These are phyloP conservation scores for Penicillium taxi DNA, from an alignment of 495 filamentous ascomycete genomes.

Conservation along the genomic window DNA sequence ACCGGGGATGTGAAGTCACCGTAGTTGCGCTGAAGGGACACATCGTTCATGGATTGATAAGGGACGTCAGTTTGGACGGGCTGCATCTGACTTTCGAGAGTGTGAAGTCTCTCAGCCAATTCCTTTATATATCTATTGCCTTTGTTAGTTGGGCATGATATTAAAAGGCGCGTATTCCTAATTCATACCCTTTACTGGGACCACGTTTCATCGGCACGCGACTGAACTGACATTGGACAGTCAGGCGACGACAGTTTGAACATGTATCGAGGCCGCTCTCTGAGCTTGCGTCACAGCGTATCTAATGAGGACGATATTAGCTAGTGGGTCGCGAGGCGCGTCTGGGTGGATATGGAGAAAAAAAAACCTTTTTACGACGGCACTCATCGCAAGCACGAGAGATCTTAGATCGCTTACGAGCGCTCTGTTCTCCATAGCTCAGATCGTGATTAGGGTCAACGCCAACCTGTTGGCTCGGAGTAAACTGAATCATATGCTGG, in stretches of 20 bases:
- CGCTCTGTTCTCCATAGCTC: slow-evolving; percentile 53
- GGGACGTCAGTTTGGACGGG: slow-evolving; percentile 40
- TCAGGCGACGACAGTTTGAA: slow-evolving; percentile 74
- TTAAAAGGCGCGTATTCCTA: slow-evolving; percentile 2
- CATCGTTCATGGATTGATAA: slow-evolving; percentile 42
- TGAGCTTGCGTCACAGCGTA: slow-evolving; percentile 82
- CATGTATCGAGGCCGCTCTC: slow-evolving; percentile 74
- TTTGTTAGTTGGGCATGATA: slow-evolving; percentile 18
- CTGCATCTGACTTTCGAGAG: slow-evolving; percentile 63
- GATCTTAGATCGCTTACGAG: slow-evolving; percentile 83
- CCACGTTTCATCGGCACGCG: slow-evolving; percentile 91
- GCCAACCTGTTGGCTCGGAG: slow-evolving; percentile 42
- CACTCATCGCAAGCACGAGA: slow-evolving; percentile 94
- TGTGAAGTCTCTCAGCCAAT: slow-evolving; percentile 78
- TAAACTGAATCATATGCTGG: slow-evolving; percentile 41
- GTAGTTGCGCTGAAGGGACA: slow-evolving; percentile 35
- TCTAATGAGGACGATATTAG: slow-evolving; percentile 40
- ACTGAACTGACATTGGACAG: slow-evolving; percentile 76
- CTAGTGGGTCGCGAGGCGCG: slow-evolving; percentile 6
- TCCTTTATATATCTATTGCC: slow-evolving; percentile 85
- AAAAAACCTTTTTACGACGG: slow-evolving; percentile 74
- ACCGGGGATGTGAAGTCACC: slow-evolving; percentile 45
- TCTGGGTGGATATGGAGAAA: slow-evolving; percentile 4
- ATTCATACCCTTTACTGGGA: slow-evolving; percentile 79
- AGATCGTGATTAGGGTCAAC: slow-evolving; percentile 45